phyloP scores from a whole-genome alignment of 345 rosid species.

The Eutrema yunnanense region DNA sequence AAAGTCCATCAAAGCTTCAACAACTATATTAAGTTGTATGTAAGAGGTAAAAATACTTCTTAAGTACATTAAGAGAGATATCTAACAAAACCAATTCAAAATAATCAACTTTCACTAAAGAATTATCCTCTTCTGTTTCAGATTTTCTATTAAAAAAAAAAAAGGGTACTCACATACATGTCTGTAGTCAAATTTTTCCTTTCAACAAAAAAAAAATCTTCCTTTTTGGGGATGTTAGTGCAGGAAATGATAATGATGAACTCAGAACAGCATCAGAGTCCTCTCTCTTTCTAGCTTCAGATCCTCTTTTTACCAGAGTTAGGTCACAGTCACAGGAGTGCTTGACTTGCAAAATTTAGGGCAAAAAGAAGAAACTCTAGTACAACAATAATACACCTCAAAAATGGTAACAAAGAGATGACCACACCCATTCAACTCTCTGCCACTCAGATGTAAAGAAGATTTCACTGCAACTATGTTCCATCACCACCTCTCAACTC shows the following conservation, averaged over 20 bases:
- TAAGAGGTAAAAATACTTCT: neutral
- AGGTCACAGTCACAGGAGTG: conserved; percentile 28
- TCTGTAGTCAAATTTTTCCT: neutral
- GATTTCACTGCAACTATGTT: conserved; percentile 17
- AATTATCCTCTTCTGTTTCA: conserved; percentile 4
- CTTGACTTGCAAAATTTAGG: conserved; percentile 29
- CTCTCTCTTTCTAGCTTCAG: neutral
- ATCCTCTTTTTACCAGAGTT: conserved; percentile 22
- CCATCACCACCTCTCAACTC: conserved; percentile 25
- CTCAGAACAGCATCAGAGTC: conserved; percentile 10
- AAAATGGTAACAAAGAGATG: conserved; percentile 27
- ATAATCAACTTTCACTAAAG: neutral
- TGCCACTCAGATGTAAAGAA: conserved; percentile 22
- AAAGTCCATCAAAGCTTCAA: neutral
- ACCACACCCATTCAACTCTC: conserved; percentile 22
- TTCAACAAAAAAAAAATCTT: neutral
- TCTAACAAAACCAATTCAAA: neutral
- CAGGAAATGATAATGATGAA: conserved; percentile 20
- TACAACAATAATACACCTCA: conserved; percentile 33
- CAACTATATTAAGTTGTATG: neutral
- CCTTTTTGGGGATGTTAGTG: conserved; percentile 24
- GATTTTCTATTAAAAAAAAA: neutral
- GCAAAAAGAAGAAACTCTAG: conserved; percentile 29
- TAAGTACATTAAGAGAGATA: neutral
- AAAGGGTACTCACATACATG: conserved; percentile 12